Evolutionary conservation across 169 alveolate genomes (phyloP).

Genomic region (Plasmodium sp.): DNA sequence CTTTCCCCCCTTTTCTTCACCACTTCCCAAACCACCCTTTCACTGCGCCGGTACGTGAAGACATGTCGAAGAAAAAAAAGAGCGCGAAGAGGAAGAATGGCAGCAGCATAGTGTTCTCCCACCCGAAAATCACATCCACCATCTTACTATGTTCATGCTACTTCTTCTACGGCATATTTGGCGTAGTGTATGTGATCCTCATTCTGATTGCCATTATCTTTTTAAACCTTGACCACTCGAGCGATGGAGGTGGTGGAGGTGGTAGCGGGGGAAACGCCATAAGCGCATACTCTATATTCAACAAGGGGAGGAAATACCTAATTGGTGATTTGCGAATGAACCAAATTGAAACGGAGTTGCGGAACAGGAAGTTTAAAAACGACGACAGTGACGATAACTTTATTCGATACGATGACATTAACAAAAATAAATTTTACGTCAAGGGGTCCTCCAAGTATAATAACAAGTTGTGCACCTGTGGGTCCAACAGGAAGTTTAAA

Average conservation of each 20-base stretch:
- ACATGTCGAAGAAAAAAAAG: slow-evolving; percentile 58
- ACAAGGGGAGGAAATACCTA: slow-evolving; percentile 36
- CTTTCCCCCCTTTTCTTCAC: not conserved
- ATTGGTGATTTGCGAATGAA: slow-evolving; percentile 65
- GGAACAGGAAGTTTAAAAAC: slow-evolving; percentile 18
- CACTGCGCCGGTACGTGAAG: not conserved
- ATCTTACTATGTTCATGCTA: slow-evolving; percentile 46
- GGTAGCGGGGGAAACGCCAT: not conserved
- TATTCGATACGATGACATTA: slow-evolving; percentile 37
- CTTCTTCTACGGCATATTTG: slow-evolving; percentile 18
- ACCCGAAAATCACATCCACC: slow-evolving; percentile 29
- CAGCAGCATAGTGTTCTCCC: not conserved
- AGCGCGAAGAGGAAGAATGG: slow-evolving; percentile 38
- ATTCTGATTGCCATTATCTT: slow-evolving; percentile 34
- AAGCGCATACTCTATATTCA: slow-evolving; percentile 55
- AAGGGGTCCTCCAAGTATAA: slow-evolving; percentile 68
- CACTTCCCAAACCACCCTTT: not conserved
- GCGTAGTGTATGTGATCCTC: slow-evolving; percentile 37
- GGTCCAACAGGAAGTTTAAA: slow-evolving; percentile 54
- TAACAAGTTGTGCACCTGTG: slow-evolving; percentile 57
- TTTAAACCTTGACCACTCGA: slow-evolving; percentile 22
- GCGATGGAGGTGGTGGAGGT: not conserved
- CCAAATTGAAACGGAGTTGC: slow-evolving; percentile 49
- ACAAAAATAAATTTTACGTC: slow-evolving; percentile 22
- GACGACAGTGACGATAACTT: slow-evolving; percentile 38